Percentiles rank a stretch among this genome's conserved stretches.
phyloP scores from a whole-genome alignment of 1,284 basidiomycete genomes.

The Phenoliferia sp. region DNA sequence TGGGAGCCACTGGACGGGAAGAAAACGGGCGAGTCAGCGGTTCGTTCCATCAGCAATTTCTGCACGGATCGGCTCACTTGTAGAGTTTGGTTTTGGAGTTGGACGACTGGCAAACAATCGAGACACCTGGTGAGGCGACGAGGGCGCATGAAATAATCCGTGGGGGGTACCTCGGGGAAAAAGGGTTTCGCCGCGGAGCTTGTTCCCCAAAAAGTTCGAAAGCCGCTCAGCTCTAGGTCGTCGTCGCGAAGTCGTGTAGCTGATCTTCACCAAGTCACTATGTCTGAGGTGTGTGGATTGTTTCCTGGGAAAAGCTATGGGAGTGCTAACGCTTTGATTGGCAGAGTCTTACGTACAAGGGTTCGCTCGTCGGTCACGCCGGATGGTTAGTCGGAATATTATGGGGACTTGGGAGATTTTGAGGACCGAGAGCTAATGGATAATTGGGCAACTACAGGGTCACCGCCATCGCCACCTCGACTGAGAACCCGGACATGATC shows the following conservation, averaged over 20 bases:
- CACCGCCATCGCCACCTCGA: constrained; percentile 41
- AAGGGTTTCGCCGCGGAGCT: background rate
- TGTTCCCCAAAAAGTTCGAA: no score
- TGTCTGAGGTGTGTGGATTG: background rate
- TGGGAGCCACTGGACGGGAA: background rate
- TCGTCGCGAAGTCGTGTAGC: background rate
- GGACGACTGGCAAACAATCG: background rate
- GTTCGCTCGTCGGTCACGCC: constrained; percentile 82
- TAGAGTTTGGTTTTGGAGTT: background rate
- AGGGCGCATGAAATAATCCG: background rate
- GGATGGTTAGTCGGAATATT: constrained; percentile 53
- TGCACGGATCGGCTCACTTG: background rate
- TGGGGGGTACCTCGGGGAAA: background rate
- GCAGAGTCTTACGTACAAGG: constrained; percentile 26
- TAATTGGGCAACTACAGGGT: constrained; percentile 25
- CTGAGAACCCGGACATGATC: constrained; percentile 41
- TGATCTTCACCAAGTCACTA: background rate
- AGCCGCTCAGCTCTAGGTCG: background rate
- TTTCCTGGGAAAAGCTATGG: no score
- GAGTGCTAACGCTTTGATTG: no score
- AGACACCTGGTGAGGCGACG: background rate
- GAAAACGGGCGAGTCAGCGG: background rate
- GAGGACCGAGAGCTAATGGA: background rate
- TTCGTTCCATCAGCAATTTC: background rate
- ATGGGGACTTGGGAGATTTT: background rate